Percentiles rank a stretch among this genome's conserved stretches.
Conservation (phyloP, 805 yeast genomes). For the Monosporozyma unispora region DNA sequence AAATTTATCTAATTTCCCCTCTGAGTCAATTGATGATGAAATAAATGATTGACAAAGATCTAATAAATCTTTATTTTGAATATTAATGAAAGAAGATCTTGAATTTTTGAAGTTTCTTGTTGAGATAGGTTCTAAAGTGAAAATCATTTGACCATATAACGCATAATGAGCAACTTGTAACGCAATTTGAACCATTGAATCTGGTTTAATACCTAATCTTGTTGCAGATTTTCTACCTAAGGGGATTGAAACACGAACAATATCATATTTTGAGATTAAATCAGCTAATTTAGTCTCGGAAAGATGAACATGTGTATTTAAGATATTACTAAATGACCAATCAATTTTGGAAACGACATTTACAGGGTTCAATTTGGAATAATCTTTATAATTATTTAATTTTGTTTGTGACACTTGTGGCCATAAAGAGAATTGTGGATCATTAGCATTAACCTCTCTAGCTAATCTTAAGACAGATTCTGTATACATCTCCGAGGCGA, state of each 20-base stretch:
- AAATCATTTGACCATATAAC: conserved; percentile 78
- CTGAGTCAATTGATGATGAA: conserved; percentile 42
- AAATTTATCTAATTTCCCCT: conserved; percentile 34
- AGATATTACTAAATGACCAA: conserved; percentile 33
- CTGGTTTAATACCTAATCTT: conserved; percentile 76
- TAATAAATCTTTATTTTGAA: conserved; percentile 47
- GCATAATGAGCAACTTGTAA: conserved; percentile 89
- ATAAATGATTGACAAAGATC: conserved; percentile 54
- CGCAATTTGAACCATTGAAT: conserved; percentile 83
- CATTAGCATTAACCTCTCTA: conserved; percentile 58
- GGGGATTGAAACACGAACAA: conserved; percentile 65
- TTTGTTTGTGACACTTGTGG: conserved; percentile 19
- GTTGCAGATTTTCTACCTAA: conserved; percentile 72
- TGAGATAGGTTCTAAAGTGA: conserved; percentile 84
- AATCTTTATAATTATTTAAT: conserved; percentile 6
- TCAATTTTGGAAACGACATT: conserved; percentile 22
- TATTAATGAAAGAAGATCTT: conserved; percentile 59
- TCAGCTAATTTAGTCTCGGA: conserved; percentile 87
- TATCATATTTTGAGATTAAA: conserved; percentile 68
- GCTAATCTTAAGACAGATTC: conserved; percentile 84
- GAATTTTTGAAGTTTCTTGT: conserved; percentile 61
- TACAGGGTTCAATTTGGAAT: conserved; percentile 6
- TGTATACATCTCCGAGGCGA: conserved; percentile 81
- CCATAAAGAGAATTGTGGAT: conserved; percentile 32
- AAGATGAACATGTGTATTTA: conserved; percentile 48